Base-by-base conservation (phyloP, 2,329 filamentous ascomycete species). In the Chaetothyriales sp. region DNA sequence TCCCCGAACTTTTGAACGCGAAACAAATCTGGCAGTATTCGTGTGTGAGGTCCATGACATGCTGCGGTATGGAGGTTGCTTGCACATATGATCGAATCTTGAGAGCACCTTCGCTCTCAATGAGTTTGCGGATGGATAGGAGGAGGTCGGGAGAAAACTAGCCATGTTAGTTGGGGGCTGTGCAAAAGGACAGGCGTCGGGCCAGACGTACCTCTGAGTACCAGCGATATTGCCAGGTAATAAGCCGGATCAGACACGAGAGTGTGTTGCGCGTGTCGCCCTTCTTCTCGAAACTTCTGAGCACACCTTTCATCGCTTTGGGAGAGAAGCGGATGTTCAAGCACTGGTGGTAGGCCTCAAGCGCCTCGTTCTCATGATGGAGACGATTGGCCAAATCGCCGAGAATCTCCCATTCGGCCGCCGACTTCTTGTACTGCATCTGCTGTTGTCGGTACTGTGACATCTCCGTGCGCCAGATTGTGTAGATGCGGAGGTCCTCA, bases 211-310 rank as follows among this genome's bases (percentile, higher is more conserved):
- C 80, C 77, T 98, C 92, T 51, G 89, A 95, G 71, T 98, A 98
- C 92, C 92, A 98, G 59, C 92, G 78, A 70, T 95, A 98, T 70
- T 98, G 92, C 92, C 92, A 98, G 10, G 90, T 92, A 32, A 96
- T 86, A 43, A 98, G 73, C 49, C 88, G 76, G 58, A 98, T 95
- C 52, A 95, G 74, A n/a, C 86, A 82, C 25, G 81, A 84, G 5
- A 96, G 77, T 51, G 83, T 86, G 54, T 88, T 84, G 54, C 87
- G 75, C 2, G 86, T 88, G 67, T 86, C 86, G 62, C 84, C 85
- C 52, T 77, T 76, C 63, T 79, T 79, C 68, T 93, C 84, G 59
- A 88, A 87, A 46, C 86, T 76, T 50, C 80, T 81, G 48, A 96
- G 71, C 51, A 96, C 81, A 2, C 92, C 92, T 18, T 80, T 79